Evolutionary conservation across 2,329 filamentous ascomycete species (phyloP), one percentile per base, ranked within the genome.

Genomic region (Lasiodiplodia citricola): DNA sequence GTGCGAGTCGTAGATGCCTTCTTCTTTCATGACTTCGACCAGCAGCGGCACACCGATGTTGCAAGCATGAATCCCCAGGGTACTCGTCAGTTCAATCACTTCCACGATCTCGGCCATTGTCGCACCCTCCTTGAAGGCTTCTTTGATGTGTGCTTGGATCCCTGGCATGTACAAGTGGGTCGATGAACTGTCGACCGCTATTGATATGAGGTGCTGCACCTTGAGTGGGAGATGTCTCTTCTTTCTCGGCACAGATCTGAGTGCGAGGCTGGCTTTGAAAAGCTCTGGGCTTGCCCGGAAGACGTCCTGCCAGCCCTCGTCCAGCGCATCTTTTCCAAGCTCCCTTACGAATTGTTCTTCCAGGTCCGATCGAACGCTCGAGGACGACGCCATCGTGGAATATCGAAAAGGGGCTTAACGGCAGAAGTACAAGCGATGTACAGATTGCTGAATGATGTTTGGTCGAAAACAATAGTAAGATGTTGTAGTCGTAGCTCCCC

Each of bases 41-140:
- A 86, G 74, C 4, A 85, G 71, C 0, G 83, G 83, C 0, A 84
- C 80, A 0, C 83, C 83, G 18, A 84, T 80, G 55, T 82, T 84
- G 68, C 80, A 82, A 1, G 83, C 81, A 68, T 85, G 83, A 13
- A 85, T 84, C 0, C 83, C 83, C 7, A 85, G 72, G 1, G 81
- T 83, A 64, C 75, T 78, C 1, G 80, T 80, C 21, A 85, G 70
- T 68, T 82, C 82, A 3, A 85, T 77, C 0, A 81, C 79, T 71
- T 85, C 83, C 41, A 85, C 74, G n/a, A 85, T 77, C 71, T 85
- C 83, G 3, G 75, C 73, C 13, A 74, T 72, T 0, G 76, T 79
- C 0, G 83, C 83, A 3, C 83, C 83, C 21, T 77, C 75, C 0
- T 73, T 70, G 4, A 82, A 69, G 0, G 83, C 83, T 0, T 76